Conservation (phyloP, 495 filamentous ascomycete genomes). For the Aspergillus sclerotioniger region DNA sequence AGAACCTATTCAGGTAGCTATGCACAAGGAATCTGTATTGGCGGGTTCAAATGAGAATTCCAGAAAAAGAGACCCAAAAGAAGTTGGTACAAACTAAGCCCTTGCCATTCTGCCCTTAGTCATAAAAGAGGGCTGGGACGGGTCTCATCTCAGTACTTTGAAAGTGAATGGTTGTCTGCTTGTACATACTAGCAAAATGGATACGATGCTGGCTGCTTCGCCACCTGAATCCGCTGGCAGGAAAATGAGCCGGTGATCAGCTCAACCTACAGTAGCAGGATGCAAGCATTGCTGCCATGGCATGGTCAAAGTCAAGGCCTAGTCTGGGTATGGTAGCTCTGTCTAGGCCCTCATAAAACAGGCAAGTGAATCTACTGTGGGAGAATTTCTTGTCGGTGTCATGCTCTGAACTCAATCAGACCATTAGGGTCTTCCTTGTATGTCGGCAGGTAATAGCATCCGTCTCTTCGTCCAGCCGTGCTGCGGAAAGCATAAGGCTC, state of each 20-base stretch:
- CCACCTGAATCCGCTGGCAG: no score
- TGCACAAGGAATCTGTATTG: no score
- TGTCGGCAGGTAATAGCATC: not conserved
- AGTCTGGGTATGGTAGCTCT: not conserved
- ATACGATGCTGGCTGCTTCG: no score
- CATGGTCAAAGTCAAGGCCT: not conserved
- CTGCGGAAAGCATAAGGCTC: not conserved
- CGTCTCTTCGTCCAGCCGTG: not conserved
- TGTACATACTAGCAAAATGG: no score
- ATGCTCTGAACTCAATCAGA: not conserved
- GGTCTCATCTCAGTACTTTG: no score
- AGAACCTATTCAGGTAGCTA: no score
- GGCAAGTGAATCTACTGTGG: not conserved
- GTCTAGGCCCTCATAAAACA: not conserved
- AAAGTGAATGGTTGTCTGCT: no score
- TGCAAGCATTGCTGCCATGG: not conserved
- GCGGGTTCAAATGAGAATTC: no score
- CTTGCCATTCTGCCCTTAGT: no score
- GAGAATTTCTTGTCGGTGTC: not conserved
- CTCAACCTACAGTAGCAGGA: not conserved
- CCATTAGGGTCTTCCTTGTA: not conserved
- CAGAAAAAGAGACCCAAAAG: no score
- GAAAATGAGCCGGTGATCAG: not conserved
- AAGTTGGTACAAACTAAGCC: no score
- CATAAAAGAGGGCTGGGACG: no score